Percentiles rank a stretch among this genome's conserved stretches.
These are phyloP conservation scores for Annona squamosa DNA, from an alignment of 164 flowering plant species.

Conservation along the genomic window DNA sequence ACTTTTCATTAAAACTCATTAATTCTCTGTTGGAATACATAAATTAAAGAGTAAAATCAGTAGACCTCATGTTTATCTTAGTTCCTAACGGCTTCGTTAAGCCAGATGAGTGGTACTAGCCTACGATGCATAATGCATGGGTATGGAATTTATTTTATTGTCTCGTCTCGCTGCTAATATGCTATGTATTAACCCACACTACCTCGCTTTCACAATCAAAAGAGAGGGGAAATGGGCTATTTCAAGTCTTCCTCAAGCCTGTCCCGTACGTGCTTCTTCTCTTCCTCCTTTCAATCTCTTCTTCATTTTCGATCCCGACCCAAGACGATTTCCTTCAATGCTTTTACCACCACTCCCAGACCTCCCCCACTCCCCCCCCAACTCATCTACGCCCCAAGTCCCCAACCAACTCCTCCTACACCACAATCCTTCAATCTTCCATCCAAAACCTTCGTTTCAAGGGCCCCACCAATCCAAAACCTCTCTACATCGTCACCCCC, in stretches of 20 bases:
- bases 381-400: background rate
- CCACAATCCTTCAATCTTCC: conserved; percentile 11
- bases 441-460: conserved; percentile 14
- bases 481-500: conserved; percentile 22
- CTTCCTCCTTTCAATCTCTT: background rate
- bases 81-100: no score
- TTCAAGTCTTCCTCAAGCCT: background rate
- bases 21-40: no score
- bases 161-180: no score
- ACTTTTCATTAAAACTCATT: no score
- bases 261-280: background rate
- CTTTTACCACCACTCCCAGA: background rate
- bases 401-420: conserved; percentile 4
- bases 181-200: no score
- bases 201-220: background rate
- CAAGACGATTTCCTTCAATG: conserved; percentile 7
- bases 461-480: conserved; percentile 12
- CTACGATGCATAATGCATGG: no score
- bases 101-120: no score
- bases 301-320: conserved; percentile 2
- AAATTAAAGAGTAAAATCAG: no score
- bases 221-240: background rate
- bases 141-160: no score
- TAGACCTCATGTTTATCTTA: no score
- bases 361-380: background rate